Conservation (phyloP, 1,284 basidiomycete species). For the Cystobasidium pallidum region DNA sequence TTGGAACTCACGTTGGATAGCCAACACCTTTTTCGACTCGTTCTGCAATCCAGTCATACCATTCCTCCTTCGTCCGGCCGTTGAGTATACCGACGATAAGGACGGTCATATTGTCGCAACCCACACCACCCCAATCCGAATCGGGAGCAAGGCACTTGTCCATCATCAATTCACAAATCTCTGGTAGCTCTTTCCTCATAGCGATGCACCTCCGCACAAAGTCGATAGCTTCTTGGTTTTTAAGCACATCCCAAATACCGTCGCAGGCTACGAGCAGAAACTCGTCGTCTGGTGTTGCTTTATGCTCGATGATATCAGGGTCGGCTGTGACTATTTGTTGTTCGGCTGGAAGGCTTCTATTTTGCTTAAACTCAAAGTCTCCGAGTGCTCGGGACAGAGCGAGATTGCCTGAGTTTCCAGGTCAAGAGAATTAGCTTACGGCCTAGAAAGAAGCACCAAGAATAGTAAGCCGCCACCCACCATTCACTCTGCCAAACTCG, state of each 20-base stretch:
- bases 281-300: slow-evolving; percentile 85
- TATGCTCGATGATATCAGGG: slow-evolving; percentile 85
- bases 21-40: slow-evolving; percentile 76
- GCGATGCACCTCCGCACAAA: slow-evolving; percentile 82
- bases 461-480: slow-evolving; percentile 59
- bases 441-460: not conserved
- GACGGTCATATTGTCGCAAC: slow-evolving; percentile 99
- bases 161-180: slow-evolving; percentile 88
- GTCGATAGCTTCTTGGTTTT: slow-evolving; percentile 90
- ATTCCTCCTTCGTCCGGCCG: slow-evolving; percentile 85
- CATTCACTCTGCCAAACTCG: slow-evolving; percentile 96
- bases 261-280: slow-evolving; percentile 96
- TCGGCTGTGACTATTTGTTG: slow-evolving; percentile 94
- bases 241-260: slow-evolving; percentile 98
- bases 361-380: slow-evolving; percentile 99
- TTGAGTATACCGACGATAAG: slow-evolving; percentile 85
- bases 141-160: slow-evolving; percentile 93
- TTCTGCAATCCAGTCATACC: slow-evolving; percentile 88
- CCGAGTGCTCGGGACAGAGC: slow-evolving; percentile 93
- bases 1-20: slow-evolving; percentile 62
- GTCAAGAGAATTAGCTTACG: not conserved
- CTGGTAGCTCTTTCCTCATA: slow-evolving; percentile 73
- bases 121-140: slow-evolving; percentile 88
- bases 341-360: slow-evolving; percentile 76
- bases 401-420: slow-evolving; percentile 73